These are phyloP conservation scores for Entamoeba dispar DNA, from an alignment of 208 protist genomes.

Conservation along the genomic window DNA sequence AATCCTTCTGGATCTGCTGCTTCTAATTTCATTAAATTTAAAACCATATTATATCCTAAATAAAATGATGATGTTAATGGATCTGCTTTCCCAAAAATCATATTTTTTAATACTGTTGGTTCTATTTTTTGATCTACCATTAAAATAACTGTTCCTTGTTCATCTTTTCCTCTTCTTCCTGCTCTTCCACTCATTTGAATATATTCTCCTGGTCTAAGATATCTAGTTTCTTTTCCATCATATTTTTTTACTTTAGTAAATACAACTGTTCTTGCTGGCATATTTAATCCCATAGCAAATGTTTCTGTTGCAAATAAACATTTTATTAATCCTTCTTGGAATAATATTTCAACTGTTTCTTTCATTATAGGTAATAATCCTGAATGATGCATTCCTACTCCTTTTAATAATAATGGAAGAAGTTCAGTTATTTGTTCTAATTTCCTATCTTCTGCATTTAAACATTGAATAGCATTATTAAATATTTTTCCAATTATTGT, in stretches of 20 bases:
- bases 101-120: not conserved
- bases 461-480: not conserved
- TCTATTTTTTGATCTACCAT: conserved; percentile 42
- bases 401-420: conserved; percentile 73
- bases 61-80: not conserved
- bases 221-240: conserved; percentile 77
- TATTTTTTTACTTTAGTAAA: conserved; percentile 88
- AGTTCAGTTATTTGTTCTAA: not conserved
- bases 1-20: not conserved
- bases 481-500: not conserved
- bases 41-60: not conserved
- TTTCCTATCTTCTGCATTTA: not conserved
- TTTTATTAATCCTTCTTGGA: conserved; percentile 71
- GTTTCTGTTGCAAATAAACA: conserved; percentile 96
- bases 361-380: conserved; percentile 95
- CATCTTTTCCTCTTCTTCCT: conserved; percentile 91
- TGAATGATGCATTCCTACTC: conserved; percentile 96
- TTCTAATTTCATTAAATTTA: not conserved
- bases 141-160: conserved; percentile 82
- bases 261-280: conserved; percentile 57
- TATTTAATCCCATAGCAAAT: conserved; percentile 92
- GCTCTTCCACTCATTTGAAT: conserved; percentile 98
- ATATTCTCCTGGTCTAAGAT: conserved; percentile 80
- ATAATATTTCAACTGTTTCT: conserved; percentile 97
- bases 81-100: not conserved